A percentile compares a stretch with the other conserved stretches of the same genome.
These are phyloP conservation scores for Mycena floridula DNA, from an alignment of 768 basidiomycete genomes.

Conservation along the genomic window DNA sequence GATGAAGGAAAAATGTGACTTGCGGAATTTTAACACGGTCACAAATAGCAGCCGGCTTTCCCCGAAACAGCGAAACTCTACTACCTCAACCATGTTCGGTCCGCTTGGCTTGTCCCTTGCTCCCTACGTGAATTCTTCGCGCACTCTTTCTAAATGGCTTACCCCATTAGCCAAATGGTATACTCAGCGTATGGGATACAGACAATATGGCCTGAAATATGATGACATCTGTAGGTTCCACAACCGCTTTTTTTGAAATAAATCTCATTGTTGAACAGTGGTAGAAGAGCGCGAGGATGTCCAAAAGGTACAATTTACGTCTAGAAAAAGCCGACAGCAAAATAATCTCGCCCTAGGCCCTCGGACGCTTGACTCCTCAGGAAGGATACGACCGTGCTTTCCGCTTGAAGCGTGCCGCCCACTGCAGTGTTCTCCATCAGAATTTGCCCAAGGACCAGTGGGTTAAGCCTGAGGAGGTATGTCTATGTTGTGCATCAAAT, in stretches of 20 bases:
- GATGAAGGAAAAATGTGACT: slow-evolving; percentile 35
- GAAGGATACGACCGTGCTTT: slow-evolving; percentile 87
- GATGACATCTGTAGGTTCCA: slow-evolving; percentile 88
- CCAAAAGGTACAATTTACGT: slow-evolving; percentile 54
- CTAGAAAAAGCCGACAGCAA: too few relatives aligned
- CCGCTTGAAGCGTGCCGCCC: slow-evolving; percentile 82
- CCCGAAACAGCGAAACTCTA: slow-evolving; percentile 5
- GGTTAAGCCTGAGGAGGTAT: slow-evolving; percentile 70
- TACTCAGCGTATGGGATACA: slow-evolving; percentile 73
- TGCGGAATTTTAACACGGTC: slow-evolving; percentile 29
- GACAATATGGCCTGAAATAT: slow-evolving; percentile 84
- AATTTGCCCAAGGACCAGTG: slow-evolving; percentile 79
- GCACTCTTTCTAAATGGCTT: slow-evolving; percentile 59
- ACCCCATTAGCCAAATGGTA: slow-evolving; percentile 83
- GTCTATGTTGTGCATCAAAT: slow-evolving; percentile 20
- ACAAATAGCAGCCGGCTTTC: slow-evolving; percentile 6
- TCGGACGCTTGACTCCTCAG: slow-evolving; percentile 70
- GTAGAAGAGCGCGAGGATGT: slow-evolving; percentile 74
- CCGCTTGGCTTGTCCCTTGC: slow-evolving; percentile 74
- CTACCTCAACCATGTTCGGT: slow-evolving; percentile 39
- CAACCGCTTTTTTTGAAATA: too few relatives aligned
- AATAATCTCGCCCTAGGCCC: too few relatives aligned
- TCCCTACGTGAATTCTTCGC: slow-evolving; percentile 63
- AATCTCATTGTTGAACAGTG: slow-evolving; percentile 34
- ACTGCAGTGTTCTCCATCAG: slow-evolving; percentile 73